Evolutionary conservation across 1,284 basidiomycete genomes (phyloP), one percentile per base, ranked within the genome.

Genomic region (Exobasidium rhododendri): DNA sequence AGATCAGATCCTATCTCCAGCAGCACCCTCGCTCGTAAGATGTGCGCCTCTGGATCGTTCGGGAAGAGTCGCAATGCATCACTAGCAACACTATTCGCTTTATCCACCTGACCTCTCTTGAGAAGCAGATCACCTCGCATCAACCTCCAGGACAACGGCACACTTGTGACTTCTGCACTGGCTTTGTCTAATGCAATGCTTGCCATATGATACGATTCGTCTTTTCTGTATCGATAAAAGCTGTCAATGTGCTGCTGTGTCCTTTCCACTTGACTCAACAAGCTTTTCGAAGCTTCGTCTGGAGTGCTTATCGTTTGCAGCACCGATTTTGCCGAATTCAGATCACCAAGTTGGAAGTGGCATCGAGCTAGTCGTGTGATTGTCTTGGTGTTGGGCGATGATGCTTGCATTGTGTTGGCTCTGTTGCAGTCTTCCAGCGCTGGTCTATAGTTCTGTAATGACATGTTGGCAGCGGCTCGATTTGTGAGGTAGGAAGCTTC

Each of bases 401-500:
- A 62, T 35, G 67, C 62, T 45, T 91, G 89, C 7, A 91, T 80
- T 0, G 84, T 81, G 0, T 85, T 84, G 2, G 90, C 90, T 40
- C 84, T 83, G 76, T 91, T 89, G 72, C 90, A 91, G 78, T 94
- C 91, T 40, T 84, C 83, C 10, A 92, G 82, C 0, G 91, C 91
- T 1, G 83, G 81, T 40, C 85, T 83, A 83, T 89, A 93, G 49
- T 85, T 85, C 75, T 91, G 91, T 59, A 90, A 77, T 0, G 86
- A 85, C 86, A 94, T 93, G 75, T 89, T 86, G 2, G 91, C 88
- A 1, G 91, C 91, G 0, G 91, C 91, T 46, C 91, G 86, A 80
- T 94, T 94, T 14, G 89, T 89, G 63, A 88, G 83, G 75, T 89
- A 92, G 0, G 88, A 84, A 1, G 90, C 86, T 74, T 92, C 88